phyloP scores from a whole-genome alignment of 768 basidiomycete species.

The Termitomyces sp. region DNA sequence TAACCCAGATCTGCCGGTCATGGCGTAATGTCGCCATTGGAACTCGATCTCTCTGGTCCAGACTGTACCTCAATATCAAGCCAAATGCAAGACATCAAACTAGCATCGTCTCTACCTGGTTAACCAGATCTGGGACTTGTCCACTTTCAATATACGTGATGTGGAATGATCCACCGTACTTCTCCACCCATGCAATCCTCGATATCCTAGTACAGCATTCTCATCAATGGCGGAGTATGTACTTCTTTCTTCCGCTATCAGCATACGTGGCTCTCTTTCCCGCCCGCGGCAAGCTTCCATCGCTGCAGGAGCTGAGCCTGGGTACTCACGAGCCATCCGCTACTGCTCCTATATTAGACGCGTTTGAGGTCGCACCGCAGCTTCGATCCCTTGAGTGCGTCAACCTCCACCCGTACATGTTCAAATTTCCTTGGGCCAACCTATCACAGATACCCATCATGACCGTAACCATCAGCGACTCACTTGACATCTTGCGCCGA shows the following conservation, averaged over 20 bases:
- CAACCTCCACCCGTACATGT: constrained; percentile 18
- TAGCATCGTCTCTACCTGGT: constrained; percentile 16
- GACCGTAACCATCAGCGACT: constrained; percentile 9
- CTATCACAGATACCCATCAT: constrained; percentile 16
- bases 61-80: constrained; percentile 25
- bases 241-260: constrained; percentile 17
- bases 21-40: constrained; percentile 36
- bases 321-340: constrained; percentile 11
- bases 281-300: constrained; percentile 17
- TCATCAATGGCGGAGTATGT: constrained; percentile 16
- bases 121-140: constrained; percentile 15
- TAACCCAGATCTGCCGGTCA: constrained; percentile 32
- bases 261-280: constrained; percentile 15
- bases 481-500: constrained; percentile 16
- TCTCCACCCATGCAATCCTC: constrained; percentile 16
- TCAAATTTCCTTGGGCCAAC: constrained; percentile 17
- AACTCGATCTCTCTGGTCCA: constrained; percentile 36
- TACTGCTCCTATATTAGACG: constrained; percentile 9
- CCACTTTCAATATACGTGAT: constrained; percentile 20
- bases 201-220: constrained; percentile 18
- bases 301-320: constrained; percentile 17
- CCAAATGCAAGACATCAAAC: constrained; percentile 15
- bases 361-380: constrained; percentile 15
- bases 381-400: constrained; percentile 19
- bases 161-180: constrained; percentile 17